These are phyloP conservation scores for Gossypium schwendimanii DNA, from an alignment of 441 rosid species.

Conservation along the genomic window DNA sequence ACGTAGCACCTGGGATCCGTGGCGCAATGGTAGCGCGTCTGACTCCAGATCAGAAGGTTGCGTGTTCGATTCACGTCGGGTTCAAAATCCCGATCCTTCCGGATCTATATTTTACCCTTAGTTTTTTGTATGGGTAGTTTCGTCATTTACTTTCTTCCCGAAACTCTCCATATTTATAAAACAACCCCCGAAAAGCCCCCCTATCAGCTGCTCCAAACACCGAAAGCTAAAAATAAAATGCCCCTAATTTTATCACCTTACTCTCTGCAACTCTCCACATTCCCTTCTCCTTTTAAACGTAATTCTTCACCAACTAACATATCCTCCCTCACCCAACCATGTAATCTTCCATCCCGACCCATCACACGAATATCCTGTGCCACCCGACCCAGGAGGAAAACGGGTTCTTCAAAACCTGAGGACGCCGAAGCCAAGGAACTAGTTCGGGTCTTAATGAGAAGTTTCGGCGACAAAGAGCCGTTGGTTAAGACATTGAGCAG, in stretches of 20 bases:
- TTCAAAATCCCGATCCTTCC: slow-evolving; percentile 27
- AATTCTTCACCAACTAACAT: background rate
- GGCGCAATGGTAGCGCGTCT: slow-evolving; percentile 98
- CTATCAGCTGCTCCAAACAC: background rate
- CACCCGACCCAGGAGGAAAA: slow-evolving; percentile 23
- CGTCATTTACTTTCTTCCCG: background rate
- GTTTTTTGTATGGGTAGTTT: background rate
- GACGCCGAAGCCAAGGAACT: slow-evolving; percentile 47
- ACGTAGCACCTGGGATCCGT: slow-evolving; percentile 44
- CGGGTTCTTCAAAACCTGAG: slow-evolving; percentile 22
- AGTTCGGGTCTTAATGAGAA: slow-evolving; percentile 46
- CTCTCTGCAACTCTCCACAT: slow-evolving; percentile 12
- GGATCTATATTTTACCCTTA: too few relatives aligned
- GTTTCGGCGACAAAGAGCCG: slow-evolving; percentile 50
- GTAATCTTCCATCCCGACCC: slow-evolving; percentile 9
- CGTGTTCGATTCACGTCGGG: slow-evolving; percentile 94
- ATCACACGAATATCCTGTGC: background rate
- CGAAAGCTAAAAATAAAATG: slow-evolving; percentile 1
- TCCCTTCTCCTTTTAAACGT: slow-evolving; percentile 8
- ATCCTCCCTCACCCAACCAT: background rate
- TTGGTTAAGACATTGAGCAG: slow-evolving; percentile 60
- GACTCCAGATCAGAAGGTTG: slow-evolving; percentile 99
- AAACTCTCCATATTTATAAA: background rate
- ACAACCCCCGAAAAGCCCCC: background rate
- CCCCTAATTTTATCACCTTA: slow-evolving; percentile 13